Percentiles rank a stretch among this genome's conserved stretches.
Evolutionary conservation across 768 basidiomycete genomes (phyloP).

Genomic region (Polyporus arcularius): DNA sequence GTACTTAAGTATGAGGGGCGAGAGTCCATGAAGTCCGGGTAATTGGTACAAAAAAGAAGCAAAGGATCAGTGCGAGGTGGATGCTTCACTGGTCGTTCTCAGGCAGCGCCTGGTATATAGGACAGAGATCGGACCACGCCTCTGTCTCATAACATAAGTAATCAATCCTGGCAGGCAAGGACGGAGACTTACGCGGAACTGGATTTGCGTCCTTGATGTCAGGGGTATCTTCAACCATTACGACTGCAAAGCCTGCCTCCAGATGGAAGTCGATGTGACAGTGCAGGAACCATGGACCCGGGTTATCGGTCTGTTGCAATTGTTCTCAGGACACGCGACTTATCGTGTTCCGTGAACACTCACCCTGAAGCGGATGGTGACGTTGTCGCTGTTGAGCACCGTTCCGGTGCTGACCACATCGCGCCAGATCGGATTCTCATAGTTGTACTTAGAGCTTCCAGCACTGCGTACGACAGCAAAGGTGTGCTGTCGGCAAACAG

Average conservation of each 20-base stretch:
- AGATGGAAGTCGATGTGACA: conserved; percentile 88
- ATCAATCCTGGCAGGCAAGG: background rate
- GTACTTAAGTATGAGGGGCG: no score
- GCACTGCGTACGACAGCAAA: conserved; percentile 41
- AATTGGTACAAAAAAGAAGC: background rate
- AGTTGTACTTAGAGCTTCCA: conserved; percentile 35
- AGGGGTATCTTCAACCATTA: conserved; percentile 39
- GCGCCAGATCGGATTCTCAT: conserved; percentile 36
- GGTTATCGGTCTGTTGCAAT: conserved; percentile 64
- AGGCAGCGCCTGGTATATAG: conserved; percentile 11
- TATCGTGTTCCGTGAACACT: background rate
- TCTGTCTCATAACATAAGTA: background rate
- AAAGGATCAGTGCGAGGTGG: background rate
- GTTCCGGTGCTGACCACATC: conserved; percentile 31
- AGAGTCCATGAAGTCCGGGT: background rate
- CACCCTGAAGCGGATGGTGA: conserved; percentile 29
- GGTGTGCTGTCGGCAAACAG: conserved; percentile 32
- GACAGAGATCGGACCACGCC: conserved; percentile 15
- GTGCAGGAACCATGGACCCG: conserved; percentile 85
- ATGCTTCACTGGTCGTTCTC: conserved; percentile 7
- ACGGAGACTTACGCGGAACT: conserved; percentile 18
- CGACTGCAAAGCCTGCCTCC: conserved; percentile 41
- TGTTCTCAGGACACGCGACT: background rate
- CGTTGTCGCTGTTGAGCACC: conserved; percentile 15
- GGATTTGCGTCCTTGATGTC: conserved; percentile 20